These are phyloP conservation scores for Austroboletus niveus DNA, from an alignment of 1,284 basidiomycete species.

Conservation along the genomic window DNA sequence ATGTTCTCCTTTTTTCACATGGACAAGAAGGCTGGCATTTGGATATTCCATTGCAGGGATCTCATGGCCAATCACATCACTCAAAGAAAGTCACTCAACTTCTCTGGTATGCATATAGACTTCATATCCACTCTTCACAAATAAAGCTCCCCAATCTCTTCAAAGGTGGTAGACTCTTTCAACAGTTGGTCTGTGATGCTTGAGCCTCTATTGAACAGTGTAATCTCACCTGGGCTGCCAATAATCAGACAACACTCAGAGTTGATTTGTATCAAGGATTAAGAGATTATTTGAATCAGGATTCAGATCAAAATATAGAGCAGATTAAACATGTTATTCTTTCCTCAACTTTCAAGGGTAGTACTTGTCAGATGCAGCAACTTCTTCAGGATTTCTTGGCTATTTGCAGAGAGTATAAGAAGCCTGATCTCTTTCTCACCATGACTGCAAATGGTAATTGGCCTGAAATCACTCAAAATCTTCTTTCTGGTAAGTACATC, in stretches of 20 bases:
- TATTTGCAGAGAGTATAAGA: background rate
- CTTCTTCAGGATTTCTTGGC: slow-evolving; percentile 1
- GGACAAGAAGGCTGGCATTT: too few species aligned
- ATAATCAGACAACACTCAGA: slow-evolving; percentile 39
- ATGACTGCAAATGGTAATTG: too few species aligned
- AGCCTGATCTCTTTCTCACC: background rate
- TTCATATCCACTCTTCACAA: background rate
- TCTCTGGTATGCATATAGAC: slow-evolving; percentile 14
- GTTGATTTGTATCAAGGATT: slow-evolving; percentile 26
- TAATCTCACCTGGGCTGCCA: slow-evolving; percentile 26
- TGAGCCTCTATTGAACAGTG: slow-evolving; percentile 20
- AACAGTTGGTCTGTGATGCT: slow-evolving; percentile 38
- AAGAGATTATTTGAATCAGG: background rate
- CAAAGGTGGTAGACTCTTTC: slow-evolving; percentile 38
- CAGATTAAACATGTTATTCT: background rate
- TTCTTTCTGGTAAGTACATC: too few species aligned
- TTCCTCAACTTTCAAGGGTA: background rate
- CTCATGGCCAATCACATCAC: too few species aligned
- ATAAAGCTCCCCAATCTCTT: slow-evolving; percentile 30
- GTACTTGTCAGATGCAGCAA: background rate
- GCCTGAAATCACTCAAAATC: too few species aligned
- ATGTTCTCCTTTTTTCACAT: too few species aligned
- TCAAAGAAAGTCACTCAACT: slow-evolving; percentile 13
- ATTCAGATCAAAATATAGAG: slow-evolving; percentile 5
- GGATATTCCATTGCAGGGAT: too few species aligned